A percentile compares a stretch with the other conserved stretches of the same genome.
phyloP scores from a whole-genome alignment of 306 rosid species.

The Prunus salicina region DNA sequence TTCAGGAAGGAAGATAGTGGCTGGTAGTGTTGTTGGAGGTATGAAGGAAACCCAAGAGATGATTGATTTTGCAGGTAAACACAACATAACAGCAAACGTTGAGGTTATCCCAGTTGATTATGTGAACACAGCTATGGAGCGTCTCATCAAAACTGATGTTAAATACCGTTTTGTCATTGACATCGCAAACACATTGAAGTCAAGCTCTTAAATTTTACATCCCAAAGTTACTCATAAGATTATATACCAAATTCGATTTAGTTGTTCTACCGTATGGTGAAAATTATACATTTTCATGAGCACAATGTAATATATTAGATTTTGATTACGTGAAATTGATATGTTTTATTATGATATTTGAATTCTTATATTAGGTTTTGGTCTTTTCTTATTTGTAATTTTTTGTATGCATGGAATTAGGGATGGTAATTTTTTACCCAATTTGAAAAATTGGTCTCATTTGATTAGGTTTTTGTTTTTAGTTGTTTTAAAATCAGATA shows the following conservation, averaged over 20 bases:
- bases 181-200: conserved; percentile 20
- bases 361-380: too few species aligned
- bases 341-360: background rate
- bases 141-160: conserved; percentile 38
- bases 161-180: conserved; percentile 50
- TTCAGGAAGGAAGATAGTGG: conserved; percentile 42
- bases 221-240: background rate
- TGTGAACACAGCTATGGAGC: conserved; percentile 44
- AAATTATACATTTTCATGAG: background rate
- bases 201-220: background rate
- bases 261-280: background rate
- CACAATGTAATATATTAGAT: background rate
- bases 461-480: too few species aligned
- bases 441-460: too few species aligned
- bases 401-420: too few species aligned
- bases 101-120: conserved; percentile 43
- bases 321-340: background rate
- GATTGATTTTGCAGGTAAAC: conserved; percentile 55
- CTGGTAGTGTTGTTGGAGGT: conserved; percentile 32
- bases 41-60: conserved; percentile 6
- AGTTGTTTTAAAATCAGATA: too few species aligned
- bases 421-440: too few species aligned
- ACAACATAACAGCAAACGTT: conserved; percentile 38
- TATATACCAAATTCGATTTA: background rate
- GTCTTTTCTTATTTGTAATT: too few species aligned